Evolutionary conservation across 1,139 yeast genomes (phyloP), one percentile per base, ranked within the genome.

Genomic region (Pichia sp.): DNA sequence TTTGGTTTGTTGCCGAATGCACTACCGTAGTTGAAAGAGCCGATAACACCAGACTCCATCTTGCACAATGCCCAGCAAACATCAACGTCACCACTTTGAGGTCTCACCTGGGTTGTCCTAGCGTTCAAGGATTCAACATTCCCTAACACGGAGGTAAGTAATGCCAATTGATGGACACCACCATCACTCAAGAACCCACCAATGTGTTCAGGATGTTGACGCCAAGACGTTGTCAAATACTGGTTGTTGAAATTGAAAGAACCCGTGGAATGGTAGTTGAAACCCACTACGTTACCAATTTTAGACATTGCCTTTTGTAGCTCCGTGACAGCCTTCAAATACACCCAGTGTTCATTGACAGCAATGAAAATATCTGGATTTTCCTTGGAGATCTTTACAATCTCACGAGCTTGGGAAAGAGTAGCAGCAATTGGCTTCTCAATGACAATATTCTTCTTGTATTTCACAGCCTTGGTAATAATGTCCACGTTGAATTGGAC

Each of bases 361-460:
- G 74, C 69, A 38, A 87, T 74, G 1, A 48, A 39, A 22, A 54
- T 34, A 3, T 52, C 45, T 25, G 94, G 94, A 28, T 82, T 53
- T 22, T 71, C 71, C 37, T 69, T 68, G 29, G 88, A 64, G 34
- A 86, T 53, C 45, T 74, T 60, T 29, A 86, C 96, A 43, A 88
- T 75, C 56, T 82, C 79, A 45, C 67, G 68, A 14, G 96, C 96
- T 57, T 85, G 94, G 9, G 67, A 69, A 50, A 88, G 58, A 47
- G 73, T 79, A 32, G 95, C 94, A 30, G 96, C 93, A 56, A 88
- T 78, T 46, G 96, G 97, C 62, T 88, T 88, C 58, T 88, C 97
- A 49, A 88, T 62, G 30, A 77, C 68, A 34, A 86, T 67, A 34
- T 95, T 93, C 62, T 86, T 88, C 38, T 76, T 74, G 51, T 82